A percentile compares a stretch with the other conserved stretches of the same genome.
These are phyloP conservation scores for Leccinum ponderosum DNA, from an alignment of 1,284 basidiomycete species.

Conservation along the genomic window DNA sequence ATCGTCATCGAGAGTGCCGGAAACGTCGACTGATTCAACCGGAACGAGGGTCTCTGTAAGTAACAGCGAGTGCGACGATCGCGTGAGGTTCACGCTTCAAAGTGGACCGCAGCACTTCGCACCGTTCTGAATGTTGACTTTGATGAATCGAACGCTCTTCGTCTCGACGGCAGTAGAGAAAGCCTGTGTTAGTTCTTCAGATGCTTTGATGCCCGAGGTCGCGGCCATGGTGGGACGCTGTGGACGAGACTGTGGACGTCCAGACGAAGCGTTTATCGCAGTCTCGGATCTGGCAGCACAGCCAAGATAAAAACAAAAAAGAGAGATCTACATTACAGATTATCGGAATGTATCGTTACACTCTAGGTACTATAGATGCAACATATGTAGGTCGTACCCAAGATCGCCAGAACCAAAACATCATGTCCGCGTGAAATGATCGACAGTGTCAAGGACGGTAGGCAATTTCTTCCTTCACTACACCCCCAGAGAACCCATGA, in stretches of 20 bases:
- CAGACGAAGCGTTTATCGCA: neutral
- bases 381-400: conserved; percentile 32
- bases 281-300: neutral
- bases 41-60: conserved; percentile 64
- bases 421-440: conserved; percentile 21
- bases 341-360: conserved; percentile 35
- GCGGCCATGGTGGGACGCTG: conserved; percentile 54
- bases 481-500: conserved; percentile 73
- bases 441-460: neutral
- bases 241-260: no score
- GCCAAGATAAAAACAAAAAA: conserved; percentile 8
- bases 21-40: conserved; percentile 47
- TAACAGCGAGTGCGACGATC: conserved; percentile 10
- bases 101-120: conserved; percentile 24
- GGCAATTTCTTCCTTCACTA: conserved; percentile 16
- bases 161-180: conserved; percentile 60
- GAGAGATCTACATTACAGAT: conserved; percentile 35
- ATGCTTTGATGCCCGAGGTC: conserved; percentile 62
- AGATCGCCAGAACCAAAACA: conserved; percentile 17
- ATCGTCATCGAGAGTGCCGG: conserved; percentile 59
- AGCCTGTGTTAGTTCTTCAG: conserved; percentile 48
- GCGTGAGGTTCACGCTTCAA: conserved; percentile 27
- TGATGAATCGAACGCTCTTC: conserved; percentile 63
- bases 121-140: conserved; percentile 75
- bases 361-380: conserved; percentile 33